phyloP scores from a whole-genome alignment of 2,329 filamentous ascomycete genomes.

The Parafenestella ontariensis region DNA sequence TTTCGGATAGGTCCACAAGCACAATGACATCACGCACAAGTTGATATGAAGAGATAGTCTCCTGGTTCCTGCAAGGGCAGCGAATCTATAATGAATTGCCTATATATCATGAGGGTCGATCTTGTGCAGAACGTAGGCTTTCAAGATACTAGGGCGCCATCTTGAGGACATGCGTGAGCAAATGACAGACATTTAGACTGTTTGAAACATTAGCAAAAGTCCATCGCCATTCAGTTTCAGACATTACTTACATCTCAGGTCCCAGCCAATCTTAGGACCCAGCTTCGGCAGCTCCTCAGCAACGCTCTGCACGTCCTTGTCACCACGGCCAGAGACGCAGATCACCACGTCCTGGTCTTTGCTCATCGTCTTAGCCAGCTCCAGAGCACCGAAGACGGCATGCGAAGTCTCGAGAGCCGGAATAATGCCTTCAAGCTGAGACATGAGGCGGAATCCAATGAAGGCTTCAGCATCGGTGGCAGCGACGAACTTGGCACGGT shows the following conservation, averaged over 20 bases:
- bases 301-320: constrained; percentile 99
- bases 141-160: neutral
- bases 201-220: constrained; percentile 24
- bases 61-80: neutral
- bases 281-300: constrained; percentile 90
- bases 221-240: neutral
- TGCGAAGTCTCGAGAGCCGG: constrained; percentile 94
- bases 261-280: constrained; percentile 84
- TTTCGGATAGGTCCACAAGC: neutral
- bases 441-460: constrained; percentile 81
- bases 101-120: neutral
- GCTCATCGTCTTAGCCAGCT: constrained; percentile 90
- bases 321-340: constrained; percentile 88
- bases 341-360: constrained; percentile 92
- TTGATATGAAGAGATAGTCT: neutral
- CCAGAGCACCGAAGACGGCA: constrained; percentile 85
- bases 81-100: neutral
- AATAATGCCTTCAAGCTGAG: constrained; percentile 93
- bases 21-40: neutral
- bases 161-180: neutral
- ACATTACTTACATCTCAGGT: constrained; percentile 59
- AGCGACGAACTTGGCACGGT: constrained; percentile 85
- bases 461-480: constrained; percentile 94
- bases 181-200: constrained; percentile 27
- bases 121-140: neutral